Base-by-base conservation (phyloP, 2,329 filamentous ascomycete genomes). In the Hypoxylon sp. region DNA sequence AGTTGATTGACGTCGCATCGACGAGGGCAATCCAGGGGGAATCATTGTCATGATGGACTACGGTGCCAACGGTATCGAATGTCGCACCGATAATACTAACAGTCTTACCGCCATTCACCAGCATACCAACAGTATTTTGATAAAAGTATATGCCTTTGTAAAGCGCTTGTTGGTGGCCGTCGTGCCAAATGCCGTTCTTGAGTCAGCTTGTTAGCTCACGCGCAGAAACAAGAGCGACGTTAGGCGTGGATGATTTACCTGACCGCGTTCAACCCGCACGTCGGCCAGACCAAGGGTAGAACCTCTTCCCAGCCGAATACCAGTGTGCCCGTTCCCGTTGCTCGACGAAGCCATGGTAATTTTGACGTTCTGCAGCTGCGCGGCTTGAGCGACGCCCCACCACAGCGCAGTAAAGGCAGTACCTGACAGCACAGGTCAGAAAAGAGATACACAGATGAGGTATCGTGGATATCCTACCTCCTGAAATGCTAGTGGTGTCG, bases 91-190 rank as follows among this genome's bases (percentile, higher is more conserved):
- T 60, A 24, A 80, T 67, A 57, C 69, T 75, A 55, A 80, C 75
- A 29, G 77, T 78, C 42, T 69, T 67, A 2, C 76, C 78, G 4
- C 69, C 70, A 7, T 66, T 66, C 35, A 77, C 75, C 10, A 74
- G 66, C 67, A 77, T 73, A 26, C 73, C 78, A 4, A 78, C 66
- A 0, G 72, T 76, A 60, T 78, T 78, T 27, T 77, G 69, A 62
- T 67, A 77, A 53, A 79, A 79, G 63, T 77, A 74, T 21, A 80
- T 76, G 58, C 70, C 72, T 68, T 79, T 79, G 63, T 75, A 78
- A 1, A 76, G 64, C 1, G 75, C 76, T 50, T 79, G 77, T 55
- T 79, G 77, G 50, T 79, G 77, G 3, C 75, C 74, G 55, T 77
- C 65, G 46, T 77, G 71, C 72, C 72, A 75, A 59, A 79, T 76